These are phyloP conservation scores for Cyberlindnera galapagoensis DNA, from an alignment of 805 yeast genomes.

Conservation along the genomic window DNA sequence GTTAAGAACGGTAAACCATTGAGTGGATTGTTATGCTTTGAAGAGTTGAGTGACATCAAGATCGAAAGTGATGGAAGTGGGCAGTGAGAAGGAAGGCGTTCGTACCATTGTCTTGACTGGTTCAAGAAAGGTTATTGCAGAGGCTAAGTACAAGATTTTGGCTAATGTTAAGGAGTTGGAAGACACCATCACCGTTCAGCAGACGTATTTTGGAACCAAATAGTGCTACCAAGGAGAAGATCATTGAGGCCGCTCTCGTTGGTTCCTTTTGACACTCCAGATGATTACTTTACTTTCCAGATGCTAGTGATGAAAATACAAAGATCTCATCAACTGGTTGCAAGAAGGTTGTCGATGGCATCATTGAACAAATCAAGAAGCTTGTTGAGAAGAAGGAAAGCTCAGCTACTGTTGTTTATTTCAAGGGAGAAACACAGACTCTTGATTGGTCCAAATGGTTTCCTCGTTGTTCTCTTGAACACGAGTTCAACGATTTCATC, in stretches of 20 bases:
- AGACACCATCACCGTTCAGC: constrained; percentile 14
- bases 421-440: constrained; percentile 70
- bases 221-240: constrained; percentile 59
- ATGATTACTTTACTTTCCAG: constrained; percentile 64
- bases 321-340: constrained; percentile 69
- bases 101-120: constrained; percentile 73
- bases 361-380: constrained; percentile 53
- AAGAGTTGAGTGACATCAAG: constrained; percentile 79
- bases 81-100: constrained; percentile 35
- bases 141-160: constrained; percentile 58
- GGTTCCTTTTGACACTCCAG: constrained; percentile 43
- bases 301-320: constrained; percentile 49
- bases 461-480: constrained; percentile 64
- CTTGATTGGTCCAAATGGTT: constrained; percentile 77
- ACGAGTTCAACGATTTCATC: constrained; percentile 57
- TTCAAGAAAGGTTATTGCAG: constrained; percentile 64
- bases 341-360: constrained; percentile 60
- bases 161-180: constrained; percentile 59
- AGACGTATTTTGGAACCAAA: constrained; percentile 14
- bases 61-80: too few relatives aligned
- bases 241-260: constrained; percentile 76
- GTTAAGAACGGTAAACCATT: constrained; percentile 33
- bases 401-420: constrained; percentile 47
- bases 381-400: constrained; percentile 63
- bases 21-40: constrained; percentile 59